Evolutionary conservation across 2,329 filamentous ascomycete genomes (phyloP).

Genomic region (Chaetoscypha palmicola): DNA sequence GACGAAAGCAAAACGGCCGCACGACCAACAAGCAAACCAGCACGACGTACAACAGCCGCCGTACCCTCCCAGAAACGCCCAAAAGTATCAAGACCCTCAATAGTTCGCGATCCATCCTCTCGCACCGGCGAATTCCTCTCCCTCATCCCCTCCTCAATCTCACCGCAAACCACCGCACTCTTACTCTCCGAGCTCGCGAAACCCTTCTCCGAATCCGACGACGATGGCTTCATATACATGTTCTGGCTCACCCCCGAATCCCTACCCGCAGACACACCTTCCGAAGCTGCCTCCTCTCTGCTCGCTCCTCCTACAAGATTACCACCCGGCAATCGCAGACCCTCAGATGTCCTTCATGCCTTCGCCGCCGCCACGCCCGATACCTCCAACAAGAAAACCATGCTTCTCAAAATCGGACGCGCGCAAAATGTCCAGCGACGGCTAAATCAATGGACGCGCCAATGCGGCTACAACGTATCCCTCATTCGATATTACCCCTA

Average conservation of each 20-base stretch:
- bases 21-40: conserved; percentile 20
- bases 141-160: conserved; percentile 61
- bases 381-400: conserved; percentile 45
- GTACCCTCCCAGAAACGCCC: conserved; percentile 9
- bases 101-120: conserved; percentile 27
- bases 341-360: conserved; percentile 48
- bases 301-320: conserved; percentile 44
- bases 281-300: conserved; percentile 53
- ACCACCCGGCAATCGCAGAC: conserved; percentile 33
- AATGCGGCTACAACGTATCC: conserved; percentile 84
- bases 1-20: conserved; percentile 22
- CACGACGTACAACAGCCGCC: conserved; percentile 11
- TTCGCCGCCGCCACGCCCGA: conserved; percentile 37
- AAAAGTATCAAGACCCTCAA: conserved; percentile 20
- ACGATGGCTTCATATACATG: conserved; percentile 94
- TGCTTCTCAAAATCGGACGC: conserved; percentile 60
- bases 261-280: conserved; percentile 45
- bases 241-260: conserved; percentile 84
- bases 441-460: conserved; percentile 86
- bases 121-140: conserved; percentile 45
- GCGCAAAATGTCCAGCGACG: conserved; percentile 81
- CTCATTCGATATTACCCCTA: conserved; percentile 92
- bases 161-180: conserved; percentile 60
- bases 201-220: conserved; percentile 66
- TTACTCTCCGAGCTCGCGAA: conserved; percentile 72